phyloP scores from a whole-genome alignment of 139 green algal species.

The Dunaliella primolecta region DNA sequence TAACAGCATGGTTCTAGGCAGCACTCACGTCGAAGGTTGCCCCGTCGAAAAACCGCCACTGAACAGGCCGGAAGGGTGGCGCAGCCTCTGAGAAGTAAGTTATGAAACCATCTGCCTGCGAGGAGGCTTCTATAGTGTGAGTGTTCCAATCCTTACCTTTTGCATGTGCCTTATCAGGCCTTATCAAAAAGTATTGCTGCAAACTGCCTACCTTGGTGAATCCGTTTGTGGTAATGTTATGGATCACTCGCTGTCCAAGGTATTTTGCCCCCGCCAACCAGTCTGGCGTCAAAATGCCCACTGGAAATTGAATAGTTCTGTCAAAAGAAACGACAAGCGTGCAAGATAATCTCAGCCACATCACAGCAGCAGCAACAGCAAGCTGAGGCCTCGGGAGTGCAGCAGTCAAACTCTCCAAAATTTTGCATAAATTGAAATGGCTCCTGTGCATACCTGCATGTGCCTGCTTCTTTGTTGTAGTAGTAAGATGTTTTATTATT shows the following conservation, averaged over 20 bases:
- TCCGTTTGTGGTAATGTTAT: constrained; percentile 1
- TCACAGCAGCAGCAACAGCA: no score
- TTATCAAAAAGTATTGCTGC: no score
- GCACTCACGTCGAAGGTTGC: neutral
- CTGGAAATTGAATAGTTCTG: neutral
- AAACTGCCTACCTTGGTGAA: neutral
- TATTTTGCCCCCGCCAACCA: neutral
- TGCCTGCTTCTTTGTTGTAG: neutral
- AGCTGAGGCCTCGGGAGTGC: no score
- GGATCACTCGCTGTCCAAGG: neutral
- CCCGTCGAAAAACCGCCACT: neutral
- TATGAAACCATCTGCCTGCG: constrained; percentile 5
- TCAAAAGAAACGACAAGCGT: no score
- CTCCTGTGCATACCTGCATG: constrained; percentile 7
- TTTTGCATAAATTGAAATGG: no score
- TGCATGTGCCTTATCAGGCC: no score
- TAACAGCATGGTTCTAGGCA: no score
- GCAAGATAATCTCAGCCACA: no score
- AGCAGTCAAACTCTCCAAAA: no score
- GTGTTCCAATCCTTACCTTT: no score
- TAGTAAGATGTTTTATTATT: constrained; percentile 1
- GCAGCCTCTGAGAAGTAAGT: neutral
- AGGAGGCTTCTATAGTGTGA: no score
- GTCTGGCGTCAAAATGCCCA: constrained; percentile 5
- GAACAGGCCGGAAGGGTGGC: neutral